Evolutionary conservation across 1,284 basidiomycete genomes (phyloP), one percentile per base, ranked within the genome.

Genomic region (Puccinia coronata): DNA sequence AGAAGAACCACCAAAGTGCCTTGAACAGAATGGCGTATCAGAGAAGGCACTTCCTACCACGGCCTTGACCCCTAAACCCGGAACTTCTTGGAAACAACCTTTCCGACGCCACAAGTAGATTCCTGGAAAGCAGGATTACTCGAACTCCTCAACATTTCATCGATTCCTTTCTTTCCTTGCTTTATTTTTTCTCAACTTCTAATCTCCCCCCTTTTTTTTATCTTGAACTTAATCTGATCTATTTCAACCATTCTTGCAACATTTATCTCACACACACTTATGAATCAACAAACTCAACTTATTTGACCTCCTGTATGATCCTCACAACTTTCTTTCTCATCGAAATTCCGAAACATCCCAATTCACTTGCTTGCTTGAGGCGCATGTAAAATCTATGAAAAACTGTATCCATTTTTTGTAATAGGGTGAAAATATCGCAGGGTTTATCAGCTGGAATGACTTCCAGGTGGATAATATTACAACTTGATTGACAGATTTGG

Each of bases 381-480:
- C 1, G 16, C 31, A 59, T 59, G 57, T 59, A 34, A 31, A 12
- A 31, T 57, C 14, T 28, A 28, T 28, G 43, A 43, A 43, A 43
- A 43, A 43, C 16, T 43, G 43, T 43, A 43, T 6, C 43, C 6
- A 43, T 16, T 43, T 43, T 43, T 43, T 16, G 3, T 59, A 34
- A 31, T 59, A 59, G 28, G 4, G 11, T 14, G n/a, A 12, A 31
- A 57, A 25, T 28, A 53, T 53, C 51, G 23, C 34, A 59, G 28
- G 57, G 31, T 57, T 57, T 57, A 25, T 57, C n/a, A 57, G 55
- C n/a, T 59, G 57, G 57, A 59, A 59, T 59, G 57, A 59, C 34
- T 59, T 31, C 28, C 28, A 59, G 57, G 12, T 25, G n/a, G 43
- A 43, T 6, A 6, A 20, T 20, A 51, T 51, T 51, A 20, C 4